Conservation (phyloP, 2,329 filamentous ascomycete species). For the Calonectria leucothoes region DNA sequence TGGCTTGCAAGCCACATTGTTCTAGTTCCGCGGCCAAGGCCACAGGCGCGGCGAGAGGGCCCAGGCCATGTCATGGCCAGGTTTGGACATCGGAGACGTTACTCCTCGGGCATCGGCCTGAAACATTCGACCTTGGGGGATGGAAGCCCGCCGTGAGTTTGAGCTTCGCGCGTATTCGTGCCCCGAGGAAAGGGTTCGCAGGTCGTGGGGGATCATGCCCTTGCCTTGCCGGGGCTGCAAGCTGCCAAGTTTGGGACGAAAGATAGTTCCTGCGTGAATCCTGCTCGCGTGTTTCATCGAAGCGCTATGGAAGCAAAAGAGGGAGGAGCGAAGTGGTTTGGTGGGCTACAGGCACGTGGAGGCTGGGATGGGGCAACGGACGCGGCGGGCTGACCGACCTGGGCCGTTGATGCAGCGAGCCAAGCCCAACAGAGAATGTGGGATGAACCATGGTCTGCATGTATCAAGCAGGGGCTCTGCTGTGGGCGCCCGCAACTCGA, state of each 20-base stretch:
- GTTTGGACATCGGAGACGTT: not conserved
- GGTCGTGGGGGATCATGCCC: not conserved
- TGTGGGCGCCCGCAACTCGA: slow-evolving; percentile 1
- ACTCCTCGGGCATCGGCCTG: not conserved
- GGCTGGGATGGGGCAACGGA: slow-evolving; percentile 35
- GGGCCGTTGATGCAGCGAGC: slow-evolving; percentile 32
- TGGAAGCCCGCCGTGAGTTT: not conserved
- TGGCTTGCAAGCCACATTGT: slow-evolving; percentile 13
- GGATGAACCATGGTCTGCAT: slow-evolving; percentile 36
- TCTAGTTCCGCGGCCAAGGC: not conserved
- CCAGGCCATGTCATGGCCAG: not conserved
- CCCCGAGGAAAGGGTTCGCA: not conserved
- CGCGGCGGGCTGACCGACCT: slow-evolving; percentile 23
- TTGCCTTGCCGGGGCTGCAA: not conserved
- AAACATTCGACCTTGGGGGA: not conserved
- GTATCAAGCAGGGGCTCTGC: slow-evolving; percentile 23
- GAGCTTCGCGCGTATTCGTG: slow-evolving; percentile 8
- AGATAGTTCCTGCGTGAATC: not conserved
- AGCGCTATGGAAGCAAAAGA: slow-evolving; percentile 3
- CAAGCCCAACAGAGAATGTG: slow-evolving; percentile 40
- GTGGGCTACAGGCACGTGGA: slow-evolving; percentile 25
- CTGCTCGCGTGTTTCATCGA: slow-evolving; percentile 5
- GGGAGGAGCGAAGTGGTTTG: slow-evolving; percentile 12
- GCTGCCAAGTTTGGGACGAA: not conserved
- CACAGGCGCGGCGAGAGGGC: slow-evolving; percentile 3